Evolutionary conservation across 164 flowering plant genomes (phyloP).

Genomic region (Vitis cinerea): DNA sequence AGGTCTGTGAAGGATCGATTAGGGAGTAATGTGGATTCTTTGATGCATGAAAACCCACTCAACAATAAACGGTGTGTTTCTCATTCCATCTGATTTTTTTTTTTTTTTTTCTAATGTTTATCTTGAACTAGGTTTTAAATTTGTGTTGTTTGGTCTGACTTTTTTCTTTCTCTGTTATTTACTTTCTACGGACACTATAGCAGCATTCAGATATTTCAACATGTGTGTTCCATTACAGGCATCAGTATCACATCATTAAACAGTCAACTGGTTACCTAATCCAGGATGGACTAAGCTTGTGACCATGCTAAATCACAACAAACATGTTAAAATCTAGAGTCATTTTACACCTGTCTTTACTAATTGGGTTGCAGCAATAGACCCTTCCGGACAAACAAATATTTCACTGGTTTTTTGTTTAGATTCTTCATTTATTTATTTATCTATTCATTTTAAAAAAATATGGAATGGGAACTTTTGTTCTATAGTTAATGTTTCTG

Average conservation of each 20-base stretch:
- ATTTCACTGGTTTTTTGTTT: no score
- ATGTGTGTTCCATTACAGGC: neutral
- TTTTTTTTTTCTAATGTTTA: no score
- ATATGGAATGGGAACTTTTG: neutral
- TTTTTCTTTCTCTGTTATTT: neutral
- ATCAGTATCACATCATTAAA: neutral
- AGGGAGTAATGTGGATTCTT: constrained; percentile 47
- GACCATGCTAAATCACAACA: no score
- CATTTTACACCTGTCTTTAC: no score
- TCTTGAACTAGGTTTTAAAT: no score
- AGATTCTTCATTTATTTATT: neutral
- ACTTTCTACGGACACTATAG: neutral
- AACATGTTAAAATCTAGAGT: no score
- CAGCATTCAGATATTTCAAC: neutral
- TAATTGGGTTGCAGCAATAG: no score
- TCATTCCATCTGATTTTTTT: neutral
- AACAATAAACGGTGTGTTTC: constrained; percentile 47
- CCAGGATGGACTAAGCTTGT: no score
- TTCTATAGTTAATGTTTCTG: constrained; percentile 4
- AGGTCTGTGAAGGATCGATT: constrained; percentile 70
- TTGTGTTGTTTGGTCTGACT: neutral
- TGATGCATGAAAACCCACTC: constrained; percentile 13
- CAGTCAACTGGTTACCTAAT: no score
- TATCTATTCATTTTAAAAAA: neutral
- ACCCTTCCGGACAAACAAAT: neutral